Conservation (phyloP, 257 asterid genomes). For the Coffea eugenioides region DNA sequence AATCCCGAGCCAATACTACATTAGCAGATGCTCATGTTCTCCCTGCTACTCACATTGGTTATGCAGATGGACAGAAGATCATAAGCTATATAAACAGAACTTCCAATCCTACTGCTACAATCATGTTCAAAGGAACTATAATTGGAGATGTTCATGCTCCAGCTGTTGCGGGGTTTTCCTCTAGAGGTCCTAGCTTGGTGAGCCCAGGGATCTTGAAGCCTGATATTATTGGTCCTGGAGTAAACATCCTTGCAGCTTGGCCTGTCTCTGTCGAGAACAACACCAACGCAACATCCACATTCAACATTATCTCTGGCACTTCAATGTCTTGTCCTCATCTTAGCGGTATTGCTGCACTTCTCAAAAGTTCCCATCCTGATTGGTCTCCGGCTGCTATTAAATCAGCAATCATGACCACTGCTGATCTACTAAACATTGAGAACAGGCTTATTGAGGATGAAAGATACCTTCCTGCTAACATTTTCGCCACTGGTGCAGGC, state of each 20-base stretch:
- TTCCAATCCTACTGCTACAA: slow-evolving; percentile 22
- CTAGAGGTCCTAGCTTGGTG: slow-evolving; percentile 39
- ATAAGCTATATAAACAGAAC: slow-evolving; percentile 5
- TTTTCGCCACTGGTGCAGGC: slow-evolving; percentile 46
- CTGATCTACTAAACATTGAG: slow-evolving; percentile 30
- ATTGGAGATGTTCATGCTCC: slow-evolving; percentile 46
- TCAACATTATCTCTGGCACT: slow-evolving; percentile 49
- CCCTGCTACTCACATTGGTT: slow-evolving; percentile 17
- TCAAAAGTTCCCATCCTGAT: slow-evolving; percentile 38
- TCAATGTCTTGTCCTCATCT: slow-evolving; percentile 61
- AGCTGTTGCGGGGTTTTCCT: slow-evolving; percentile 38
- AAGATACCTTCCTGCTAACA: slow-evolving; percentile 24
- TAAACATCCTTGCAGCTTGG: slow-evolving; percentile 55
- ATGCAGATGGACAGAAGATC: slow-evolving; percentile 9
- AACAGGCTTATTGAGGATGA: slow-evolving; percentile 32
- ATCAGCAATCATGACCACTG: slow-evolving; percentile 43
- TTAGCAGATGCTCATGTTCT: slow-evolving; percentile 7
- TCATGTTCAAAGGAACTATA: slow-evolving; percentile 35
- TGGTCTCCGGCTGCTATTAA: slow-evolving; percentile 47
- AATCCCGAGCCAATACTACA: neutral
- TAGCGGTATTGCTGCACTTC: slow-evolving; percentile 43
- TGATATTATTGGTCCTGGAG: slow-evolving; percentile 62
- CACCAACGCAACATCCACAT: slow-evolving; percentile 25
- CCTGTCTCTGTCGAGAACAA: slow-evolving; percentile 32
- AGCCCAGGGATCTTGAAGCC: slow-evolving; percentile 62